A percentile compares a stretch with the other conserved stretches of the same genome.
phyloP scores from a whole-genome alignment of 208 protist species.

The Strigomonas culicis region DNA sequence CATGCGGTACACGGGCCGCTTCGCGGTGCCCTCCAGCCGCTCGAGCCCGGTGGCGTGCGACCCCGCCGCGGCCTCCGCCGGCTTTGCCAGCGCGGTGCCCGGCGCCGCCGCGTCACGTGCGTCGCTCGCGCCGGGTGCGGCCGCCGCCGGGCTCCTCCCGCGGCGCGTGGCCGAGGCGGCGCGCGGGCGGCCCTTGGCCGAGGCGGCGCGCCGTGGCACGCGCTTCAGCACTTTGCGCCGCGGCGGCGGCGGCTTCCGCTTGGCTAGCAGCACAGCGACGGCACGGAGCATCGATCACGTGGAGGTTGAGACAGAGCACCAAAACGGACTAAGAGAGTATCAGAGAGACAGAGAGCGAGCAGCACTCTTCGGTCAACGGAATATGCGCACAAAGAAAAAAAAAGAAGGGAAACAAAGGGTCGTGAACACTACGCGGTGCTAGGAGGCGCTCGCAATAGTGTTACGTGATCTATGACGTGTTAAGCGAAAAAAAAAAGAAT shows the following conservation, averaged over 20 bases:
- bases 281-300: constrained; percentile 1
- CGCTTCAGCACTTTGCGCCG: constrained; percentile 21
- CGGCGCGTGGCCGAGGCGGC: not conserved
- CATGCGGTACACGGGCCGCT: constrained; percentile 53
- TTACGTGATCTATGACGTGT: no score
- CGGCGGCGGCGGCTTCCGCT: constrained; percentile 14
- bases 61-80: not conserved
- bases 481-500: no score
- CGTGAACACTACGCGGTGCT: no score
- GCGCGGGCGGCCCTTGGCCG: not conserved
- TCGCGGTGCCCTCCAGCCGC: constrained; percentile 16
- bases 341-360: not conserved
- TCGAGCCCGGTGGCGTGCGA: not conserved
- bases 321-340: not conserved
- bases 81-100: not conserved
- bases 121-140: not conserved
- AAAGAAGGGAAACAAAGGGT: not conserved
- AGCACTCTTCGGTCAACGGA: not conserved
- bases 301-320: not conserved
- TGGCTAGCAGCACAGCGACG: not conserved
- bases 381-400: not conserved
- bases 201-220: not conserved
- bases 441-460: no score
- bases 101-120: not conserved
- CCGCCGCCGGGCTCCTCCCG: not conserved